These are phyloP conservation scores for Thermomyces lanuginosus DNA, from an alignment of 2,329 filamentous ascomycete genomes.

Conservation along the genomic window DNA sequence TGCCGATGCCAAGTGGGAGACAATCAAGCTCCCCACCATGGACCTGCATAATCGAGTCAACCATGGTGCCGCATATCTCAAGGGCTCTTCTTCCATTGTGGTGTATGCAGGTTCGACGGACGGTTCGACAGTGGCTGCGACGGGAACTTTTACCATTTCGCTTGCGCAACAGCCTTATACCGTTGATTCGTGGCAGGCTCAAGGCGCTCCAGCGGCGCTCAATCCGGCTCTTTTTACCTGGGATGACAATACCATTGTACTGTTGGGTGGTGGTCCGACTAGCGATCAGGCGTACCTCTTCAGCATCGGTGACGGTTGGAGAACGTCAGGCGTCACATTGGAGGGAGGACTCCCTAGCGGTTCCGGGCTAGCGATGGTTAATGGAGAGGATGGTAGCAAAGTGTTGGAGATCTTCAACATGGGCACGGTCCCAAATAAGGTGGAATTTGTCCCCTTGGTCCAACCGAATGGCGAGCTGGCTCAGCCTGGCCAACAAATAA, in stretches of 20 bases:
- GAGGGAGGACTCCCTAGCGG: conserved; percentile 42
- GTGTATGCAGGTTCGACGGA: conserved; percentile 64
- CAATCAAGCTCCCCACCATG: conserved; percentile 31
- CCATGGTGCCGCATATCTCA: conserved; percentile 63
- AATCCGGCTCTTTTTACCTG: conserved; percentile 60
- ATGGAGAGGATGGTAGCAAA: conserved; percentile 59
- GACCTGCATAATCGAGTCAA: conserved; percentile 53
- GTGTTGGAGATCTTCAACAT: conserved; percentile 66
- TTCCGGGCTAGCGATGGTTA: conserved; percentile 49
- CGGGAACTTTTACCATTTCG: conserved; percentile 59
- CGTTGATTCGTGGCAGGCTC: conserved; percentile 43
- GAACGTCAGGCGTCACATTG: conserved; percentile 48
- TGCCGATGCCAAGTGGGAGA: conserved; percentile 41
- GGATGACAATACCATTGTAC: conserved; percentile 51
- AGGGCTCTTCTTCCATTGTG: conserved; percentile 52
- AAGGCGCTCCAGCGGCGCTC: conserved; percentile 42
- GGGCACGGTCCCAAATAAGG: conserved; percentile 54
- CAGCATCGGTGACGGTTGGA: conserved; percentile 47
- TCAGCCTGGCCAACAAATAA: conserved; percentile 33
- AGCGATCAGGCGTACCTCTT: conserved; percentile 62
- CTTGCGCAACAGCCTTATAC: conserved; percentile 45
- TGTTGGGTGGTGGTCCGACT: conserved; percentile 54
- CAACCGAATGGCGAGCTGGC: conserved; percentile 40
- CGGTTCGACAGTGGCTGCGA: conserved; percentile 41
- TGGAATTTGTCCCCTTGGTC: conserved; percentile 53